phyloP scores from a whole-genome alignment of 768 basidiomycete genomes.

The Asterophora parasitica region DNA sequence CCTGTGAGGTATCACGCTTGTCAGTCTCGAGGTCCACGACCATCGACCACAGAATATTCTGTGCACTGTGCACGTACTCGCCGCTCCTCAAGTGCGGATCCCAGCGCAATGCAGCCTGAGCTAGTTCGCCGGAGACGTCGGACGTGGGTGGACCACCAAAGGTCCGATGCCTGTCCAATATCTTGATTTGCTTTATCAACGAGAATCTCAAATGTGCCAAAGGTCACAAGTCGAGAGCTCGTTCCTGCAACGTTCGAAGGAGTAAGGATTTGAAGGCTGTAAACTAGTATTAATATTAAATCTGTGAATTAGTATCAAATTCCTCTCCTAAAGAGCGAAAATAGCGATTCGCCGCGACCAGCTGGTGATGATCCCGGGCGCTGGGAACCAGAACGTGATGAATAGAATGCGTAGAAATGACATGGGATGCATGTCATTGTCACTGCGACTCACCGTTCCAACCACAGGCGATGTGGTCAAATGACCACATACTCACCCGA shows the following conservation, averaged over 20 bases:
- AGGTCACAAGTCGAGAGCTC: neutral
- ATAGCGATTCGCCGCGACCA: neutral
- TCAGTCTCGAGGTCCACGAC: neutral
- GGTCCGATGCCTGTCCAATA: constrained; percentile 3
- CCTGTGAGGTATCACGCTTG: neutral
- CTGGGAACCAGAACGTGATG: constrained; percentile 2
- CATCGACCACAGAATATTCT: neutral
- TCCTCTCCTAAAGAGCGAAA: neutral
- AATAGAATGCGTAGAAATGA: constrained; percentile 2
- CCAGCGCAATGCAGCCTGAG: neutral
- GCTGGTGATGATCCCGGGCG: neutral
- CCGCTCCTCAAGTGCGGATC: neutral
- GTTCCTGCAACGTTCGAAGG: neutral
- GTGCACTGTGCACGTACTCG: neutral
- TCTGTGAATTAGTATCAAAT: neutral
- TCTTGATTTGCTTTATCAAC: neutral
- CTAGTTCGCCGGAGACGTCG: neutral
- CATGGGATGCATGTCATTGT: constrained; percentile 1
- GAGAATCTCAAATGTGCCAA: neutral
- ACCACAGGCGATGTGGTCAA: no score
- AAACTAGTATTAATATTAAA: neutral
- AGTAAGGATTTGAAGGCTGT: neutral
- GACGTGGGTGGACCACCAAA: neutral
- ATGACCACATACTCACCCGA: constrained; percentile 3
- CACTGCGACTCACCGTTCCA: no score